A percentile compares a stretch with the other conserved stretches of the same genome.
phyloP scores from a whole-genome alignment of 371 early-diverging fungal species.

The Mortierella sp. region DNA sequence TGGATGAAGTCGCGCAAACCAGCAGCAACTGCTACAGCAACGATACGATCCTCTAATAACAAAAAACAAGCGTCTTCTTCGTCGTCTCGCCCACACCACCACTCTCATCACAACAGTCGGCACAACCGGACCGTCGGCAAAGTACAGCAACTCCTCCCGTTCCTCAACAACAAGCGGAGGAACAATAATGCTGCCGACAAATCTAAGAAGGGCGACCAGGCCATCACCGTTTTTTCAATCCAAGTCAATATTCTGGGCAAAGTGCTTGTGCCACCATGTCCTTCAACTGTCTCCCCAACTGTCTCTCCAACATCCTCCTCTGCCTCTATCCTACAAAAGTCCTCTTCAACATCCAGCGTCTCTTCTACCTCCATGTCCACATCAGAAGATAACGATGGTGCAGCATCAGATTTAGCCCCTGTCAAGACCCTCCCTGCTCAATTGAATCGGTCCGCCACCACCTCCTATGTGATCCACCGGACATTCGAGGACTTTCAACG shows the following conservation, averaged over 20 bases:
- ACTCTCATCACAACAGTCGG: slow-evolving; percentile 21
- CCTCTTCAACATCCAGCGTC: not conserved
- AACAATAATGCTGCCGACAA: not conserved
- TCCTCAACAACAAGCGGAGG: slow-evolving; percentile 19
- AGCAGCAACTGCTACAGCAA: not conserved
- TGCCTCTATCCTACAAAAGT: not conserved
- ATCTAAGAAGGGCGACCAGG: slow-evolving; percentile 18
- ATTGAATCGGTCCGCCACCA: slow-evolving; percentile 40
- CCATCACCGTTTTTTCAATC: slow-evolving; percentile 45
- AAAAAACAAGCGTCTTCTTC: not conserved
- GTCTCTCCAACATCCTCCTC: not conserved
- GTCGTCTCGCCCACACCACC: slow-evolving; percentile 7
- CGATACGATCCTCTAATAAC: not conserved
- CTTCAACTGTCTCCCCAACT: not conserved
- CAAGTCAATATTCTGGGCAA: slow-evolving; percentile 49
- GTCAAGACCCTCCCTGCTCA: slow-evolving; percentile 40
- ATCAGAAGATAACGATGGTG: not conserved
- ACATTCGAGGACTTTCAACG: slow-evolving; percentile 49
- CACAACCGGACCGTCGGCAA: slow-evolving; percentile 15
- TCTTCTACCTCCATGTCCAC: not conserved
- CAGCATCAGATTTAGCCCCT: slow-evolving; percentile 9
- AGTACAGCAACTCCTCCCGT: slow-evolving; percentile 23
- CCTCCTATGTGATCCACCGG: slow-evolving; percentile 52
- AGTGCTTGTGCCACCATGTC: slow-evolving; percentile 30
- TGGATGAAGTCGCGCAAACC: slow-evolving; percentile 48